Percentiles rank a stretch among this genome's conserved stretches.
These are phyloP conservation scores for Kwoniella pini DNA, from an alignment of 768 basidiomycete genomes.

Conservation along the genomic window DNA sequence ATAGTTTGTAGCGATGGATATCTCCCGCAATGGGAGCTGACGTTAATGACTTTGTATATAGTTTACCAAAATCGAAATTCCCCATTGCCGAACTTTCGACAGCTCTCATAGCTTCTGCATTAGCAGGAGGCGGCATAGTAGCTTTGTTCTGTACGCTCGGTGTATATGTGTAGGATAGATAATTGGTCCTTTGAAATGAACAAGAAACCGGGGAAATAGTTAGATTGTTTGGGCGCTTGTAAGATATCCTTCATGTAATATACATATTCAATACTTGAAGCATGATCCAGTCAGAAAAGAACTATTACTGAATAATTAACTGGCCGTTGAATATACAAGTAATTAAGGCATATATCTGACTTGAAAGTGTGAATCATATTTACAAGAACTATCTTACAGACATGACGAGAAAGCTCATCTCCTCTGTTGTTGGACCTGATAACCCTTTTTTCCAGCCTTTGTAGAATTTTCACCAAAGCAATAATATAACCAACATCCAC, in stretches of 20 bases:
- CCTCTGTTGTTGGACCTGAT: no score
- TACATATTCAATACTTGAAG: not conserved
- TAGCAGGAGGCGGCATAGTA: slow-evolving; percentile 86
- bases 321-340: no score
- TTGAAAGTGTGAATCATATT: no score
- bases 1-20: no score
- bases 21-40: not conserved
- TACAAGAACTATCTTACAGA: no score
- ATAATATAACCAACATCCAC: not conserved
- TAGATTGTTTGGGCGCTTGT: not conserved
- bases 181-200: not conserved
- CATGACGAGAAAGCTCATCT: not conserved
- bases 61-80: slow-evolving; percentile 71
- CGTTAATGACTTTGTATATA: slow-evolving; percentile 51
- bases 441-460: not conserved
- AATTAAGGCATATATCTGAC: no score
- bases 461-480: not conserved
- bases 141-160: slow-evolving; percentile 83
- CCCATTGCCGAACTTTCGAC: slow-evolving; percentile 69
- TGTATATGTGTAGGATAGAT: slow-evolving; percentile 67
- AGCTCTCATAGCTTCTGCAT: slow-evolving; percentile 70
- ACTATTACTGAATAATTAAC: not conserved
- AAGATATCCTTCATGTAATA: slow-evolving; percentile 1
- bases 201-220: not conserved
- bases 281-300: not conserved